phyloP scores from a whole-genome alignment of 164 flowering plant genomes.

The Dillenia suffruticosa region DNA sequence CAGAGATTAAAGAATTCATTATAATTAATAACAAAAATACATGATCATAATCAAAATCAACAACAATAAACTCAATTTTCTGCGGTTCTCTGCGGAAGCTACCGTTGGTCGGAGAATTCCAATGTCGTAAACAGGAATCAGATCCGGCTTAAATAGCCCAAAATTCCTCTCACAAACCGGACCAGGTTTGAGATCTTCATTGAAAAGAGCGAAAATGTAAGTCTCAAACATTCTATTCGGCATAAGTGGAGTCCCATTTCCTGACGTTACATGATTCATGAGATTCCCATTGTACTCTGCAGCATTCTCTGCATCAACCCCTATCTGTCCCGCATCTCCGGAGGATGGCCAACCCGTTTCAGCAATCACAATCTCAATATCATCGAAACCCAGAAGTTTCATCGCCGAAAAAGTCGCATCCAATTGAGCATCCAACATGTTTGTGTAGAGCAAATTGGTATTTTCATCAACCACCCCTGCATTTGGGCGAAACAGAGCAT shows the following conservation, averaged over 20 bases:
- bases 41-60: too few relatives aligned
- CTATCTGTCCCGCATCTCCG: conserved; percentile 50
- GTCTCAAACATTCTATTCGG: conserved; percentile 72
- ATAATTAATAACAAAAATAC: too few relatives aligned
- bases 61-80: not conserved
- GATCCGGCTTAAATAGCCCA: conserved; percentile 58
- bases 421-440: conserved; percentile 79
- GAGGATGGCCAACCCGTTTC: conserved; percentile 82
- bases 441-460: conserved; percentile 43
- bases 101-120: conserved; percentile 53
- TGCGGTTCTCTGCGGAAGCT: conserved; percentile 8
- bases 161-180: conserved; percentile 61
- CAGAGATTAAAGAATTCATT: too few relatives aligned
- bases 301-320: conserved; percentile 44
- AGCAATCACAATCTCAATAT: conserved; percentile 66
- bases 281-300: conserved; percentile 55
- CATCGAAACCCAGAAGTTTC: conserved; percentile 46
- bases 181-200: conserved; percentile 73
- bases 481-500: conserved; percentile 62
- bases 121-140: conserved; percentile 56
- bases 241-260: conserved; percentile 72
- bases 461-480: conserved; percentile 47
- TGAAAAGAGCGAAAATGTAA: conserved; percentile 67
- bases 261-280: conserved; percentile 46
- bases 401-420: conserved; percentile 65